Evolutionary conservation across 139 green algal genomes (phyloP).

Genomic region (Haematococcus lacustris): DNA sequence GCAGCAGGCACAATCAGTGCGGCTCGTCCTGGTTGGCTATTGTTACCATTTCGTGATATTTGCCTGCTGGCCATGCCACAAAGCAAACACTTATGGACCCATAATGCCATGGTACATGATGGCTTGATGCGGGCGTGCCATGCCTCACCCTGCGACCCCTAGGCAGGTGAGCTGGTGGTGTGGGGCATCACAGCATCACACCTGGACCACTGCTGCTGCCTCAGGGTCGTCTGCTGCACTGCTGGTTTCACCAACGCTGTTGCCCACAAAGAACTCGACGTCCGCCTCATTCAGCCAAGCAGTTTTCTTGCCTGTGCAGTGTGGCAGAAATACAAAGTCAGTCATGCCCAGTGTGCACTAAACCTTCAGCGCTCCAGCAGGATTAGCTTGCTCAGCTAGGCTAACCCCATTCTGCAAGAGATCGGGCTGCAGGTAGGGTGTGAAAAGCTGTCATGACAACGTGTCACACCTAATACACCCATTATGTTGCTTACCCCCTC

Average conservation of each 20-base stretch:
- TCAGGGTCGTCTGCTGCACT: too few species aligned
- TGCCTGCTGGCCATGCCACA: neutral
- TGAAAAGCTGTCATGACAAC: too few species aligned
- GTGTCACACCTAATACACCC: too few species aligned
- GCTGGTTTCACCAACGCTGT: too few species aligned
- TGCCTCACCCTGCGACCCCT: slow-evolving; percentile 12
- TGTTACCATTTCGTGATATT: neutral
- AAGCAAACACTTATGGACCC: slow-evolving; percentile 3
- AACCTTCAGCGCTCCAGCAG: too few species aligned
- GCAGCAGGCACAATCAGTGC: neutral
- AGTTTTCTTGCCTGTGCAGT: neutral
- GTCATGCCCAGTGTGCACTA: too few species aligned
- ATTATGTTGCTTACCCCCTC: neutral
- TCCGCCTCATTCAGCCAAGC: slow-evolving; percentile 59
- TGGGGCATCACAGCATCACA: too few species aligned
- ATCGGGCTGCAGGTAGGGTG: neutral
- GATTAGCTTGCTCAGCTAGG: neutral
- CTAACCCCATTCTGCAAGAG: too few species aligned
- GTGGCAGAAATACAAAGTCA: neutral
- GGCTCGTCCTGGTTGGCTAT: neutral
- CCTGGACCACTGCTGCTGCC: too few species aligned
- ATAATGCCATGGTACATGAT: slow-evolving; percentile 15
- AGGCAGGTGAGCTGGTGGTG: slow-evolving; percentile 19
- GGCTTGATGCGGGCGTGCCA: slow-evolving; percentile 10
- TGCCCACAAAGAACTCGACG: slow-evolving; percentile 59